Evolutionary conservation across 163 green algal genomes (phyloP), one percentile per base, ranked within the genome.

Genomic region (Volvox carteri): DNA sequence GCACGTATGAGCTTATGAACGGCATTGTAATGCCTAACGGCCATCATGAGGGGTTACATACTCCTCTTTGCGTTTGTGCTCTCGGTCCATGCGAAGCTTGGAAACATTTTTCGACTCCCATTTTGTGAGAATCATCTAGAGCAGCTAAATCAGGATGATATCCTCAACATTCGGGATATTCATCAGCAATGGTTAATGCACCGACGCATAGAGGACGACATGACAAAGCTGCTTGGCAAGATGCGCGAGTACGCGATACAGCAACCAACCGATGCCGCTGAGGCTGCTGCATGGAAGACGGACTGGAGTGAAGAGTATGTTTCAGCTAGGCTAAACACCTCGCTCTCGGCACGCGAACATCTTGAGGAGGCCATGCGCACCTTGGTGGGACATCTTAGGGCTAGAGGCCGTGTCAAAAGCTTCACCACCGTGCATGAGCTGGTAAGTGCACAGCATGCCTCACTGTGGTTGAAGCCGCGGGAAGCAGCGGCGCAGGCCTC

Each of bases 151-250:
- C 75, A 68, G 48, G n/a, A 84, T 23, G 46, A 68, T 19, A 65
- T 68, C 33, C 46, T 68, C 23, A 65, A 68, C 4, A 54, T 84
- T 25, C 75, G 75, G 33, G 75, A 84, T 19, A 70, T 48, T 18
- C 75, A 84, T 35, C 75, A 84, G 25, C 37, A 84, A 50, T 84
- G 75, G 75, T 11, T 84, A 3, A 68, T 84, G 46, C 25, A 70
- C 14, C 46, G 75, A 50, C 75, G 75, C 7, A 84, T 84, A 23
- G 75, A 84, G 30, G 50, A 28, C 0, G 75, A 84, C 48, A 84
- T 84, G 75, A n/a, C 18, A 41, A 54, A 54, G 1, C 70, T 78
- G 18, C 35, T 78, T 18, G 3, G 1, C 8, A 33, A 56, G 18
- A 78, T 78, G 70, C 70, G 23, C 18, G 5, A 54, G 12, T 33